phyloP scores from a whole-genome alignment of 2,329 filamentous ascomycete species.

The Alternaria sp. region DNA sequence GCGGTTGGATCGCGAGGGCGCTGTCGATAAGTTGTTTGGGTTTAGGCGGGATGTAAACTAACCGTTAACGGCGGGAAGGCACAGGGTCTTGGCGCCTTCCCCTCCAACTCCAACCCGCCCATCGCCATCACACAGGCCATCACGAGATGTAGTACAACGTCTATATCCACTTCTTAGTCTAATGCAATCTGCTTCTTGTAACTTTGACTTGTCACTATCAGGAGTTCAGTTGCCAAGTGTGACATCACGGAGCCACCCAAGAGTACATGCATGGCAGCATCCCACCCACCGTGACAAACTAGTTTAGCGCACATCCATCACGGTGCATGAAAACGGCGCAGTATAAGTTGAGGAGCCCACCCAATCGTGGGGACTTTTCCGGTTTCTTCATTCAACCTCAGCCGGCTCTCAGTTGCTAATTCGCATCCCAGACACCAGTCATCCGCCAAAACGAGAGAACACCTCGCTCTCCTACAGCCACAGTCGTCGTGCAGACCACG shows the following conservation, averaged over 20 bases:
- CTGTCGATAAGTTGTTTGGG: conserved; percentile 30
- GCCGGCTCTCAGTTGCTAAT: conserved; percentile 10
- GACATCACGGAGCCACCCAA: background rate
- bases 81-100: conserved; percentile 11
- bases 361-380: conserved; percentile 29
- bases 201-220: background rate
- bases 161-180: background rate
- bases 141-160: background rate
- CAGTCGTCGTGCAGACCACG: conserved; percentile 34
- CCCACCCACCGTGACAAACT: background rate
- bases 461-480: conserved; percentile 31
- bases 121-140: background rate
- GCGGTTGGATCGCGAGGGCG: background rate
- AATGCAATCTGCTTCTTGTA: background rate
- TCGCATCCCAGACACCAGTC: conserved; percentile 11
- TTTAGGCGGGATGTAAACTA: conserved; percentile 22
- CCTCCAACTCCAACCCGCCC: background rate
- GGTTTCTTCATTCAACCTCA: conserved; percentile 25
- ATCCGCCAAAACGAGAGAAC: conserved; percentile 24
- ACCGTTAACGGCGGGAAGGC: conserved; percentile 7
- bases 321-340: conserved; percentile 17
- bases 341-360: conserved; percentile 28
- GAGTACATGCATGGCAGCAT: conserved; percentile 18
- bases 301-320: conserved; percentile 22
- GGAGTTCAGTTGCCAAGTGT: background rate